A percentile compares a stretch with the other conserved stretches of the same genome.
Evolutionary conservation across 2,329 filamentous ascomycete genomes (phyloP).

Genomic region (Ascochyta fabae): DNA sequence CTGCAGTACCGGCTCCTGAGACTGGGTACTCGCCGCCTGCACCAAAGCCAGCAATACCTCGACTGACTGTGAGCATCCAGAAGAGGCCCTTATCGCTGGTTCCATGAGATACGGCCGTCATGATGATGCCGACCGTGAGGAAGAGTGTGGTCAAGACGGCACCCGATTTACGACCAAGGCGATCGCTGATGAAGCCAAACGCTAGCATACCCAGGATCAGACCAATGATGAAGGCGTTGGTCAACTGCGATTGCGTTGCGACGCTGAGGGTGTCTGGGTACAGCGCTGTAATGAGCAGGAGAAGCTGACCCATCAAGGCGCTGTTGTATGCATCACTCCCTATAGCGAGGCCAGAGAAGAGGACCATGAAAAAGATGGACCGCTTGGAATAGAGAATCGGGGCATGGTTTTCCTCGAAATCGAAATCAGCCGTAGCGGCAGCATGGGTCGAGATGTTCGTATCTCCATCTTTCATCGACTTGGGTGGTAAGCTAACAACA

Average conservation of each 20-base stretch:
- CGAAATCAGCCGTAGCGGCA: constrained; percentile 1
- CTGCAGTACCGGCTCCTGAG: constrained; percentile 56
- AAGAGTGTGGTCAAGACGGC: constrained; percentile 44
- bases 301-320: constrained; percentile 44
- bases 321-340: constrained; percentile 48
- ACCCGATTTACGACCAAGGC: constrained; percentile 43
- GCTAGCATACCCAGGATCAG: constrained; percentile 45
- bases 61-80: constrained; percentile 54
- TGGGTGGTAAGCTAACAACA: no score
- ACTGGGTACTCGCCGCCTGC: constrained; percentile 60
- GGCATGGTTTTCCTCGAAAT: constrained; percentile 24
- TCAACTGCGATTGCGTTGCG: constrained; percentile 38
- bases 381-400: constrained; percentile 35
- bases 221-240: constrained; percentile 46
- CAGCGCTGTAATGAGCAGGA: constrained; percentile 39
- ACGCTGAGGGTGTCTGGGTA: constrained; percentile 41
- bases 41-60: constrained; percentile 55
- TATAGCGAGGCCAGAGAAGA: constrained; percentile 46
- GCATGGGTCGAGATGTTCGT: constrained; percentile 1
- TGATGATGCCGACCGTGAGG: constrained; percentile 41
- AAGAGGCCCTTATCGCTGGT: constrained; percentile 42
- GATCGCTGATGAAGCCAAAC: constrained; percentile 44
- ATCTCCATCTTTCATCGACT: neutral
- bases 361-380: constrained; percentile 43
- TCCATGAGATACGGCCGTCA: constrained; percentile 38